Evolutionary conservation across 805 yeast genomes (phyloP), one percentile per base, ranked within the genome.

Genomic region (Candida gorgasii): DNA sequence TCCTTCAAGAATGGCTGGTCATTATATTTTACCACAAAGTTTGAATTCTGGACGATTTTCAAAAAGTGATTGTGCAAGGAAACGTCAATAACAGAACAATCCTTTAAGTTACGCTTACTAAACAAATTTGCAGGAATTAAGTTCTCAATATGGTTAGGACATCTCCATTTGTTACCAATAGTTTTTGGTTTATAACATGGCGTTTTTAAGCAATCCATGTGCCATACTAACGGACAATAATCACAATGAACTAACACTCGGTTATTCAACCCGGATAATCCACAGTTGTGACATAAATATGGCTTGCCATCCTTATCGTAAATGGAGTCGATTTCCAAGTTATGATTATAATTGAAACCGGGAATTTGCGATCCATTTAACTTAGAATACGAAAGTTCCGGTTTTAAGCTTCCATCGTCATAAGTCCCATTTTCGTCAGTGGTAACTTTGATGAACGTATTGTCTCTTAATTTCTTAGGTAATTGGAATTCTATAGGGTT

Each of bases 201-300:
- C 1, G 87, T 86, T 39, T 76, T 72, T 12, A 90, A 62, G 61
- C 98, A 90, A 62, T 92, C 97, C 36, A 90, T 62, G 64, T 90
- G 98, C 95, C 95, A 90, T 13, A 82, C 76, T 3, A 85, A 68
- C 0, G 84, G 72, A 61, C 98, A 90, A 55, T 83, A 86, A 55
- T 89, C 97, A 61, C 98, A 90, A 43, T 78, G 79, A 12, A 82
- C 76, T 14, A 90, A 70, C 26, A 76, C 72, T 37, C 75, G 70
- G 32, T 79, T 75, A 17, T 69, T 63, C 40, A 84, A 64, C 0
- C 89, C 93, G 4, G 93, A 81, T 16, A 69, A 65, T 1, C 84
- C 83, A 66, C 99, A 92, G 48, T 75, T 76, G 57, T 79, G 84
- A 62, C 99, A 92, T 36, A 84, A 59, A 35, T 79, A 67, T 1